Percentiles rank a stretch among this genome's conserved stretches.
Evolutionary conservation across 2,329 filamentous ascomycete genomes (phyloP).

Genomic region (Metarhizium anisopliae): DNA sequence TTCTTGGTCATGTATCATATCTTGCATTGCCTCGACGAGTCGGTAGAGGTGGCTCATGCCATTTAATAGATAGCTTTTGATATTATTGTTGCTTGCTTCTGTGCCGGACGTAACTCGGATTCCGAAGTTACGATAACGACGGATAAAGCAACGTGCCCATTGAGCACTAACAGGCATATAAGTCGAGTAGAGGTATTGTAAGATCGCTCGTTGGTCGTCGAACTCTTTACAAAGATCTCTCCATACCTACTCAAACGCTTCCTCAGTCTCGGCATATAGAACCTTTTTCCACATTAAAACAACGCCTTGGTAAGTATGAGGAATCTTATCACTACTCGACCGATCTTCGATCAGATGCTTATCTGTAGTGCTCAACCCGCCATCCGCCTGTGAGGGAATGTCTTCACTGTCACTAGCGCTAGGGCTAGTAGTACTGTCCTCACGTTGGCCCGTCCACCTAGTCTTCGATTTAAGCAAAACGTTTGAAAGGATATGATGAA

Average conservation of each 20-base stretch:
- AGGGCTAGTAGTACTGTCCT: no score
- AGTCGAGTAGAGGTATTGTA: background rate
- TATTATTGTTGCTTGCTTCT: background rate
- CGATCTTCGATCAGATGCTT: no score
- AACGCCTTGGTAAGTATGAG: no score
- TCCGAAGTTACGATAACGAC: background rate
- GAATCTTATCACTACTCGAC: no score
- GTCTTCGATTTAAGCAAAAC: no score
- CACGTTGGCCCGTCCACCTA: no score
- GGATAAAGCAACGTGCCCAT: background rate
- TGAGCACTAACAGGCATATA: background rate
- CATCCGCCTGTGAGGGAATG: no score
- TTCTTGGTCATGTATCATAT: slow-evolving; percentile 4
- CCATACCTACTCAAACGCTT: background rate
- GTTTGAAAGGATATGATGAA: no score
- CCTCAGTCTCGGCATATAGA: background rate
- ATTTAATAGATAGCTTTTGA: slow-evolving; percentile 1
- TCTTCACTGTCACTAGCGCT: no score
- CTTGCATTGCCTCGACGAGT: slow-evolving; percentile 6
- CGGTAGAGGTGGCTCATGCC: slow-evolving; percentile 5
- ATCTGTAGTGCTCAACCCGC: no score
- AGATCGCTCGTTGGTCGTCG: background rate
- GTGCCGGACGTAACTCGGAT: background rate
- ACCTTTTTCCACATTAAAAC: no score
- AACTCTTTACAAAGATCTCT: background rate